phyloP scores from a whole-genome alignment of 805 yeast genomes.

The Pichia nakasei region DNA sequence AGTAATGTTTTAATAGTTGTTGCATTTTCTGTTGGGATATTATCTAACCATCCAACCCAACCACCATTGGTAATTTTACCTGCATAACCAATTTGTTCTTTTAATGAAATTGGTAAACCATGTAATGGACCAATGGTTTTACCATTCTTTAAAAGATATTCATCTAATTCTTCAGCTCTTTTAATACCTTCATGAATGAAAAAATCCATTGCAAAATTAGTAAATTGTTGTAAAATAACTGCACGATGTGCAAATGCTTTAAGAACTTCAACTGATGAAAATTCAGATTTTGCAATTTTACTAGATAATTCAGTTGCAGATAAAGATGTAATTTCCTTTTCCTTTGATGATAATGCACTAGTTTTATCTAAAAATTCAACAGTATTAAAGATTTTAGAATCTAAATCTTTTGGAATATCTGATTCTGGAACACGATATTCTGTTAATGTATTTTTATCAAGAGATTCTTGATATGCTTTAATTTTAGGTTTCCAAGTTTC shows the following conservation, averaged over 20 bases:
- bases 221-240: constrained; percentile 53
- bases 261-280: constrained; percentile 43
- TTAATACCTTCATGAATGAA: constrained; percentile 54
- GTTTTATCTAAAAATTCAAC: constrained; percentile 28
- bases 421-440: constrained; percentile 25
- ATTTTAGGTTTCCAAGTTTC: constrained; percentile 40
- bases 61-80: constrained; percentile 53
- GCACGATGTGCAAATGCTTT: constrained; percentile 62
- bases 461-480: constrained; percentile 29
- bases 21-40: constrained; percentile 39
- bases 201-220: constrained; percentile 44
- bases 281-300: constrained; percentile 37
- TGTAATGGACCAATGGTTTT: constrained; percentile 56
- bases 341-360: constrained; percentile 26
- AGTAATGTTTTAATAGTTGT: constrained; percentile 38
- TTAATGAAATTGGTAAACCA: constrained; percentile 60
- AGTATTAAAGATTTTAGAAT: constrained; percentile 28
- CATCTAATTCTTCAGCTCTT: constrained; percentile 51
- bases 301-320: constrained; percentile 34
- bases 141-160: constrained; percentile 38
- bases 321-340: constrained; percentile 35
- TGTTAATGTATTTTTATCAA: constrained; percentile 17
- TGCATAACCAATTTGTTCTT: constrained; percentile 51
- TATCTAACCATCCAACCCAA: constrained; percentile 43
- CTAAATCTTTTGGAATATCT: constrained; percentile 29